Evolutionary conservation across 2,329 filamentous ascomycete genomes (phyloP).

Genomic region (Gnomoniopsis sp.): DNA sequence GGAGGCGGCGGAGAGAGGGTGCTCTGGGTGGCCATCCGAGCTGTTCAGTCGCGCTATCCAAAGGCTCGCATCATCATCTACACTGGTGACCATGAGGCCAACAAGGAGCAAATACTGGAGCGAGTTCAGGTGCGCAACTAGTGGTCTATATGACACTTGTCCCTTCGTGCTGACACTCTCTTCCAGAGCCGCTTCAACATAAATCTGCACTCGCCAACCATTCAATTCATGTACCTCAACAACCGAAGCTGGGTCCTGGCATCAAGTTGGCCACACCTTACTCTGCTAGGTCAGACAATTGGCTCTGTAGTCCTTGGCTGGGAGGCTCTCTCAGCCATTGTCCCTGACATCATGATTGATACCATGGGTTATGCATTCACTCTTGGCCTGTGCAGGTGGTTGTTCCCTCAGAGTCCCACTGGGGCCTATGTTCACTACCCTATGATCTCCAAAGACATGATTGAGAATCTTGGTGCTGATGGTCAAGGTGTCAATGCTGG

Average conservation of each 20-base stretch:
- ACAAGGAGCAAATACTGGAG: slow-evolving; percentile 14
- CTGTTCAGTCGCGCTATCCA: slow-evolving; percentile 86
- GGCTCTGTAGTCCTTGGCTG: slow-evolving; percentile 85
- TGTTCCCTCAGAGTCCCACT: slow-evolving; percentile 79
- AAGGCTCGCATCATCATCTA: slow-evolving; percentile 89
- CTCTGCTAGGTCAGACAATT: slow-evolving; percentile 87
- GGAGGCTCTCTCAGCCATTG: slow-evolving; percentile 88
- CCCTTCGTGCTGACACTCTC: slow-evolving; percentile 7
- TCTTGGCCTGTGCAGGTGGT: slow-evolving; percentile 73
- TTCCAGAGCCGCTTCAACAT: slow-evolving; percentile 84
- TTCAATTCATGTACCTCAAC: slow-evolving; percentile 87
- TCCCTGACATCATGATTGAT: slow-evolving; percentile 92
- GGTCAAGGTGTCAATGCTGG: slow-evolving; percentile 80
- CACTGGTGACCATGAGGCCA: slow-evolving; percentile 86
- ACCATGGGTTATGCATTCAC: slow-evolving; percentile 98
- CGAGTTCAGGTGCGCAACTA: slow-evolving; percentile 10
- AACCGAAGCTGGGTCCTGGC: slow-evolving; percentile 83
- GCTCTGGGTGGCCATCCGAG: slow-evolving; percentile 90
- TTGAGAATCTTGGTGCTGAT: slow-evolving; percentile 70
- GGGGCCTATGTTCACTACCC: slow-evolving; percentile 97
- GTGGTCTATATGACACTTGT: not conserved
- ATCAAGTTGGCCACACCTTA: slow-evolving; percentile 87
- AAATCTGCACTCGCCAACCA: slow-evolving; percentile 73
- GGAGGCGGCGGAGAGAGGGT: slow-evolving; percentile 94
- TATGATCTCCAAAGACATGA: slow-evolving; percentile 97